Evolutionary conservation across 306 rosid genomes (phyloP).

Genomic region (Cyamopsis tetragonoloba): DNA sequence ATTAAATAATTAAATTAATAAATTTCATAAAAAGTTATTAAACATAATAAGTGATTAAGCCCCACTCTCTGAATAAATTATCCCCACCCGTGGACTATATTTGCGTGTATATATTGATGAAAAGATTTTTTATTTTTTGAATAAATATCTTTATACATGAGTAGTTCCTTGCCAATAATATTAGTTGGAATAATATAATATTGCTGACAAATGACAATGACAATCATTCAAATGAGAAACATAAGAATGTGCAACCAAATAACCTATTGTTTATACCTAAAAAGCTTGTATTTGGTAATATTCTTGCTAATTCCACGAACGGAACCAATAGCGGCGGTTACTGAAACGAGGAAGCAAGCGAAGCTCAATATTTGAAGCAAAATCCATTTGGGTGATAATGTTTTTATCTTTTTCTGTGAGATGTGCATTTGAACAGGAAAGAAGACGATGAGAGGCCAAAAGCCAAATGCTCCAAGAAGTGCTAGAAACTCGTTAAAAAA

Average conservation of each 20-base stretch:
- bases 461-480: slow-evolving; percentile 60
- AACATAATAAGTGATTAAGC: too few relatives aligned
- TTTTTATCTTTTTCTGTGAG: slow-evolving; percentile 34
- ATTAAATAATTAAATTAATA: too few relatives aligned
- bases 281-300: slow-evolving; percentile 40
- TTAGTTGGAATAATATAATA: too few relatives aligned
- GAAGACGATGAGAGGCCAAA: slow-evolving; percentile 58
- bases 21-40: too few relatives aligned
- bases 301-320: slow-evolving; percentile 43
- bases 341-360: slow-evolving; percentile 38
- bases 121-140: too few relatives aligned
- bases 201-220: too few relatives aligned
- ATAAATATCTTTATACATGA: too few relatives aligned
- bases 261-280: slow-evolving; percentile 32
- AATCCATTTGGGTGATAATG: slow-evolving; percentile 34
- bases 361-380: slow-evolving; percentile 44
- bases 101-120: too few relatives aligned
- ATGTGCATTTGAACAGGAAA: slow-evolving; percentile 65
- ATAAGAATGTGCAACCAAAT: neutral
- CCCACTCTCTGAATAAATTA: too few relatives aligned
- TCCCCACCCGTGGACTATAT: too few relatives aligned
- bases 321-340: slow-evolving; percentile 38
- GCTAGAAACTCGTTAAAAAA: slow-evolving; percentile 61
- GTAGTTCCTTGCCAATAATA: too few relatives aligned
- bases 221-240: neutral